A percentile compares a stretch with the other conserved stretches of the same genome.
Conservation (phyloP, 1,139 yeast species). For the Geotrichum armillariae region DNA sequence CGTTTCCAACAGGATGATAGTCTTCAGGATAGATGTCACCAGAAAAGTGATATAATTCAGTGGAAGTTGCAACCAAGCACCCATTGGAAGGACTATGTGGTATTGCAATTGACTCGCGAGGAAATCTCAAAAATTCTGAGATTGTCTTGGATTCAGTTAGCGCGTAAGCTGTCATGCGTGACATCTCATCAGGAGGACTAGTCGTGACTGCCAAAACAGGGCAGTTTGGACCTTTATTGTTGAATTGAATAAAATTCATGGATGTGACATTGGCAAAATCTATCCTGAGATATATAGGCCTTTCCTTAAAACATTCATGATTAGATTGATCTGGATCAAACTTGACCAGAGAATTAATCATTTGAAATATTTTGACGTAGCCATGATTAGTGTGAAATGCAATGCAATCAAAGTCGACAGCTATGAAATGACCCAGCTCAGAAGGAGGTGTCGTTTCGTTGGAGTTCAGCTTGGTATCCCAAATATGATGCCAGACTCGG, state of each 20-base stretch:
- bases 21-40: too few species aligned
- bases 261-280: conserved; percentile 2
- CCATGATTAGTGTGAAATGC: conserved; percentile 7
- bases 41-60: too few species aligned
- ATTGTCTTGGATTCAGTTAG: background rate
- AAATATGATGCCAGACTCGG: background rate
- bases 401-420: background rate
- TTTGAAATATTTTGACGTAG: background rate
- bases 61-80: too few species aligned
- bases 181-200: background rate
- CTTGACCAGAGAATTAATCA: too few species aligned
- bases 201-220: background rate
- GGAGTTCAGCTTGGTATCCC: background rate
- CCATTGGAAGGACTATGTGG: too few species aligned
- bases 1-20: too few species aligned
- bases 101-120: background rate
- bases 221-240: background rate
- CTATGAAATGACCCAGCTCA: background rate
- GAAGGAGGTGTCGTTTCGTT: background rate
- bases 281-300: background rate
- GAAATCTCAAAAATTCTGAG: background rate
- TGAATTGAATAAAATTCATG: background rate
- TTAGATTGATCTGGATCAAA: too few species aligned
- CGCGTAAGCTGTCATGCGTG: background rate
- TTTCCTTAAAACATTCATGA: background rate